Conservation (phyloP, 2,329 filamentous ascomycete genomes). For the Sarocladium strictum region DNA sequence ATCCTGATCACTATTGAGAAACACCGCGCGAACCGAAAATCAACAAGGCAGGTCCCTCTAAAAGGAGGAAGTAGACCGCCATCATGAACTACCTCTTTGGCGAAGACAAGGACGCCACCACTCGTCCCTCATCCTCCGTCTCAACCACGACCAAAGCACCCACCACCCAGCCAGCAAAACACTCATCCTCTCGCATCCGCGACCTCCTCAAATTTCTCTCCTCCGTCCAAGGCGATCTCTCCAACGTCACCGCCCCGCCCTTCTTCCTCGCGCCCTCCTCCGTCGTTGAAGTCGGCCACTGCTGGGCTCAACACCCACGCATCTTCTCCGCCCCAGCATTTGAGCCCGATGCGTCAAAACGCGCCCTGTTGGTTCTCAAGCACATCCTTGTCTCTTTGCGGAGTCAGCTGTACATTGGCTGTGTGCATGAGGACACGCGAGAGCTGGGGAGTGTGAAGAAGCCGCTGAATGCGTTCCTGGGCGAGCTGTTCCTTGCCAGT, state of each 20-base stretch:
- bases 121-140: not conserved
- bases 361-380: conserved; percentile 39
- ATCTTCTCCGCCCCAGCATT: conserved; percentile 42
- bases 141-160: not conserved
- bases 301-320: conserved; percentile 42
- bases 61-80: not conserved
- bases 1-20: too few species aligned
- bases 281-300: conserved; percentile 44
- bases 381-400: conserved; percentile 41
- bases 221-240: conserved; percentile 40
- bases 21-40: too few species aligned
- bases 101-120: not conserved
- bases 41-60: too few species aligned
- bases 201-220: conserved; percentile 12
- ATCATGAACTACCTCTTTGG: conserved; percentile 2
- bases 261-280: conserved; percentile 42
- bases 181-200: conserved; percentile 14
- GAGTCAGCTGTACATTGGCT: conserved; percentile 40
- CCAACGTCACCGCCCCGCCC: conserved; percentile 45
- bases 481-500: conserved; percentile 41
- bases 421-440: not conserved
- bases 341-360: conserved; percentile 34
- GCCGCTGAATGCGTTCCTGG: conserved; percentile 47
- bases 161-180: not conserved
- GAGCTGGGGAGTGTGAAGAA: conserved; percentile 41